A percentile compares a stretch with the other conserved stretches of the same genome.
phyloP scores from a whole-genome alignment of 306 rosid genomes.

The Malus sieversii region DNA sequence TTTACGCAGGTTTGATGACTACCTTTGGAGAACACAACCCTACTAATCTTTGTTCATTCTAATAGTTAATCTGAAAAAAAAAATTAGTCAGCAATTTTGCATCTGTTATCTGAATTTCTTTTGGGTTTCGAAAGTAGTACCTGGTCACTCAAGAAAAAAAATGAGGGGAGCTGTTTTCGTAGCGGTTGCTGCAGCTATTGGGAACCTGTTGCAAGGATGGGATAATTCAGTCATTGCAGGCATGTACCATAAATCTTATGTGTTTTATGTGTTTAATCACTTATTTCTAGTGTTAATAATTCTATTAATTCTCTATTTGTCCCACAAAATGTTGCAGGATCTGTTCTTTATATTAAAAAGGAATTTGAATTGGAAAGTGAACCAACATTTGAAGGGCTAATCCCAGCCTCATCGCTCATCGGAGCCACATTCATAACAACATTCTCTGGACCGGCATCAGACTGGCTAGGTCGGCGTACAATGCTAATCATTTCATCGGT shows the following conservation, averaged over 20 bases:
- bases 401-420: slow-evolving; percentile 15
- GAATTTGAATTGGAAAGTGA: slow-evolving; percentile 14
- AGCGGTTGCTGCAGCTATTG: slow-evolving; percentile 25
- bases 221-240: slow-evolving; percentile 28
- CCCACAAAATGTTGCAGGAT: slow-evolving; percentile 1
- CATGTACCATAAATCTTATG: background rate
- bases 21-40: background rate
- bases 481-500: slow-evolving; percentile 19
- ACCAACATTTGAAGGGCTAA: slow-evolving; percentile 23
- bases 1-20: background rate
- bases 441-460: slow-evolving; percentile 19
- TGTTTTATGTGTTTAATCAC: too few species aligned
- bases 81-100: background rate
- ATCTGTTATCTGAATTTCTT: slow-evolving; percentile 9
- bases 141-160: background rate
- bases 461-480: slow-evolving; percentile 12
- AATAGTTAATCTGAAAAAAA: background rate
- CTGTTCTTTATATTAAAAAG: slow-evolving; percentile 15
- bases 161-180: slow-evolving; percentile 23
- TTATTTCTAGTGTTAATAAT: background rate
- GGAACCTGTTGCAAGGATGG: slow-evolving; percentile 26
- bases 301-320: too few species aligned
- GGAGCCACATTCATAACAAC: slow-evolving; percentile 22
- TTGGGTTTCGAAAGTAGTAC: background rate
- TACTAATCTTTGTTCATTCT: background rate